Evolutionary conservation across 495 filamentous ascomycete species (phyloP), one percentile per base, ranked within the genome.

Genomic region (Aspergillus bridgeri): DNA sequence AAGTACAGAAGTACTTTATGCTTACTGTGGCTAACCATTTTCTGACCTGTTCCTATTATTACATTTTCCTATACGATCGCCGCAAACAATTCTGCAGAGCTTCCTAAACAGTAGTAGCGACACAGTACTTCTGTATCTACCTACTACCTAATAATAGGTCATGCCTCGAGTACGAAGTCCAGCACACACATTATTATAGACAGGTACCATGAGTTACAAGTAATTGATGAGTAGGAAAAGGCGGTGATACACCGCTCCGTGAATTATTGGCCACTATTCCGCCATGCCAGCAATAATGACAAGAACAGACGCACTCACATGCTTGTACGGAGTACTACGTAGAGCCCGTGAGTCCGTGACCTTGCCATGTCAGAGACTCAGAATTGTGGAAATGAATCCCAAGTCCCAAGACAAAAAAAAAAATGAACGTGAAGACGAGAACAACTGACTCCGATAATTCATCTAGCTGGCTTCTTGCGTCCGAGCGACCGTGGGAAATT

Each of bases 241-340:
- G 59, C 59, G 54, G 54, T 61, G 59, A 61, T 61, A 54, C 54
- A 61, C 59, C 59, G 59, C 59, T 57, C 42, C 44, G 6, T 51
- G 50, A 18, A 48, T 50, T 44, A 61, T 61, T 61, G 59, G 59
- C 33, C 24, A 27, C 53, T n/a, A 44, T 42, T 54, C 23, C 54
- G 59, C 59, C 59, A 61, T 57, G 54, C 50, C 38, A 57, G 27
- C 52, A 50, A 50, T 46, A 27, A 23, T 21, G 0, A 6, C 7
- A 53, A 13, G 5, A 53, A 21, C 7, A 42, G 13, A n/a, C n/a
- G n/a, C 23, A 27, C 7, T 27, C 7, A 7, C 7, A 27, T 27
- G 4, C 25, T 27, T 7, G 25, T 27, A 27, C 7, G 25, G 25
- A 27, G 29, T 38, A 38, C 33, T 38, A 9, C 17, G 33, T 9